These are phyloP conservation scores for Candida sanyaensis DNA, from an alignment of 1,139 yeast genomes.

Conservation along the genomic window DNA sequence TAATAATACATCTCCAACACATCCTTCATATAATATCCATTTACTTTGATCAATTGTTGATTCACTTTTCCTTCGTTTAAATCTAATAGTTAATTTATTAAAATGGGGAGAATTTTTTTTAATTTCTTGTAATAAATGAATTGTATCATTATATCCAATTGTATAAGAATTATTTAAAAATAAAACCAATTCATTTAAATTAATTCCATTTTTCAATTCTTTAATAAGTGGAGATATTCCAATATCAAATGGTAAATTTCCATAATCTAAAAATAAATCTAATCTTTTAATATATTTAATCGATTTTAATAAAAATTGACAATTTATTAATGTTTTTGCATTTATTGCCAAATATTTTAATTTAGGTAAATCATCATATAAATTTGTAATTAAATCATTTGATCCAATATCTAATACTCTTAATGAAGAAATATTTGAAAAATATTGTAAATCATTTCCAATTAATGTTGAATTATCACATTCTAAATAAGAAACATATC, in stretches of 20 bases:
- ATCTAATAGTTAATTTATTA: constrained; percentile 17
- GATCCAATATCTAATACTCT: constrained; percentile 23
- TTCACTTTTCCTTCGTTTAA: constrained; percentile 14
- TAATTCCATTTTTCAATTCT: background rate
- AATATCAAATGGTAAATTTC: constrained; percentile 15
- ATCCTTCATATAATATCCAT: constrained; percentile 12
- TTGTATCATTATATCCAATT: constrained; percentile 14
- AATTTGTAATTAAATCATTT: background rate
- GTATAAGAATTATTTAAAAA: constrained; percentile 12
- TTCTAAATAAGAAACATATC: constrained; percentile 27
- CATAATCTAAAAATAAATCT: constrained; percentile 28
- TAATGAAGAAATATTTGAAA: constrained; percentile 21
- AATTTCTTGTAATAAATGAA: constrained; percentile 17
- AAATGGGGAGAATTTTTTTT: constrained; percentile 10
- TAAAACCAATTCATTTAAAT: constrained; percentile 9
- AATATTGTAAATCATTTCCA: constrained; percentile 18
- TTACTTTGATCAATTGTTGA: constrained; percentile 7
- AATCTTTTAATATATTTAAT: constrained; percentile 20
- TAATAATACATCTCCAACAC: constrained; percentile 12
- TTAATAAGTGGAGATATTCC: constrained; percentile 7
- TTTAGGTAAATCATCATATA: constrained; percentile 4
- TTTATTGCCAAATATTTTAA: constrained; percentile 21
- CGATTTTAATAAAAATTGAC: constrained; percentile 4
- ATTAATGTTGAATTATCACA: constrained; percentile 23
- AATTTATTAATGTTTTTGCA: constrained; percentile 18